Conservation (phyloP, 2,329 filamentous ascomycete genomes). For the Proliferodiscus dingleyae region DNA sequence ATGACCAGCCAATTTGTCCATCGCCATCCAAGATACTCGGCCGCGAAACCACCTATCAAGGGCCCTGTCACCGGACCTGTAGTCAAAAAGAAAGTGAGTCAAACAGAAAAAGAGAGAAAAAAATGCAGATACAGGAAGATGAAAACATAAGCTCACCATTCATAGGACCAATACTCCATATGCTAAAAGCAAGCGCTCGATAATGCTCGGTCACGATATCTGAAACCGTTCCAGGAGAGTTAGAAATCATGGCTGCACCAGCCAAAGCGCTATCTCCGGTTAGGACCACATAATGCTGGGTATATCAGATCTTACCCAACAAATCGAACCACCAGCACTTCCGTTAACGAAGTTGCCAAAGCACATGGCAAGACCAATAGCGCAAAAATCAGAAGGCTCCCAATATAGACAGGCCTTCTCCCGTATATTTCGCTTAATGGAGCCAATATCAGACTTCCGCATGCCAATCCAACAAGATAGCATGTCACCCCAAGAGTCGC, state of each 20-base stretch:
- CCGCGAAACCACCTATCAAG: constrained; percentile 77
- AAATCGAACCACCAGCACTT: constrained; percentile 69
- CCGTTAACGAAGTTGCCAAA: constrained; percentile 60
- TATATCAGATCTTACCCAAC: constrained; percentile 50
- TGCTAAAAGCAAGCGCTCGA: constrained; percentile 74
- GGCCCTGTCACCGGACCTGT: constrained; percentile 59
- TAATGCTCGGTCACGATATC: constrained; percentile 80
- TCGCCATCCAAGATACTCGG: constrained; percentile 74
- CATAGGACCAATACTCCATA: constrained; percentile 80
- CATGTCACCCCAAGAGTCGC: constrained; percentile 72
- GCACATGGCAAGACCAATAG: constrained; percentile 69
- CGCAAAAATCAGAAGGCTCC: constrained; percentile 59
- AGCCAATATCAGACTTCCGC: constrained; percentile 67
- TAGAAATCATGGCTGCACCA: constrained; percentile 75
- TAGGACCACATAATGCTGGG: constrained; percentile 13
- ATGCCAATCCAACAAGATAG: constrained; percentile 70
- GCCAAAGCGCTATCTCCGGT: constrained; percentile 49
- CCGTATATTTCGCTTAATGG: constrained; percentile 70
- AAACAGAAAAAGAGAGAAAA: too few species aligned
- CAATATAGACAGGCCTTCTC: constrained; percentile 62
- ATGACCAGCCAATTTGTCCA: constrained; percentile 82
- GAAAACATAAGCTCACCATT: too few species aligned
- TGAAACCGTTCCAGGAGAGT: constrained; percentile 75
- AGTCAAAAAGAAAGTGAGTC: too few species aligned
- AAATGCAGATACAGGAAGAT: too few species aligned